Evolutionary conservation across 2,329 filamentous ascomycete genomes (phyloP), one percentile per base, ranked within the genome.

Genomic region (Cercospora sesami): DNA sequence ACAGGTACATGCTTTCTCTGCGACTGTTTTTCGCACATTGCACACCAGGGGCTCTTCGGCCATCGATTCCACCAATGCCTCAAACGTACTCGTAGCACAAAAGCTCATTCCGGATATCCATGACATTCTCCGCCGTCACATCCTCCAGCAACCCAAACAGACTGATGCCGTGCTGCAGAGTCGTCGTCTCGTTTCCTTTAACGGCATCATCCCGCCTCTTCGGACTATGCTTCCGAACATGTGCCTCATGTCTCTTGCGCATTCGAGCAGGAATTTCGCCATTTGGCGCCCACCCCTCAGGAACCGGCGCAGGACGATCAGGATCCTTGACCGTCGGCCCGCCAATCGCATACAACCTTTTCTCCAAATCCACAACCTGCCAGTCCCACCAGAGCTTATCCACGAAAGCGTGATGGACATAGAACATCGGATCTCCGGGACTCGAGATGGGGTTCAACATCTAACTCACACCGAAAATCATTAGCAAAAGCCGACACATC

Each of bases 361-460:
- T 57, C 51, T 57, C 51, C 62, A 42, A 23, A 64, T 64, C 62
- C 8, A 1, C 48, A 39, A 42, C 51, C 28, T 70, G 66, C 68
- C 68, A 70, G 9, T 51, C 26, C 66, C 66, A 70, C 66, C 61
- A 70, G 14, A 68, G 59, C 33, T 66, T 58, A 42, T 68, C 66
- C 26, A 68, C 23, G 28, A 64, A 63, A 10, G 66, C 63, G 55
- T 70, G 68, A 63, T 70, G 66, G 4, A 70, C 36, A 30, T 64
- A 70, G 60, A 68, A 70, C 42, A 68, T 36, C 2, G 68, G 63
- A 26, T 70, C 68, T 14, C 23, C 59, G n/a, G 65, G 65, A 23
- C 65, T 63, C 9, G 62, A 64, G 21, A 64, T 58, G 18, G 62
- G 62, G 36, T 58, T 64, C 4, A 57, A 6, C 51, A 64, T 64